Evolutionary conservation across 129 eudicot genomes (phyloP).

Genomic region (Scalesia atractyloides): DNA sequence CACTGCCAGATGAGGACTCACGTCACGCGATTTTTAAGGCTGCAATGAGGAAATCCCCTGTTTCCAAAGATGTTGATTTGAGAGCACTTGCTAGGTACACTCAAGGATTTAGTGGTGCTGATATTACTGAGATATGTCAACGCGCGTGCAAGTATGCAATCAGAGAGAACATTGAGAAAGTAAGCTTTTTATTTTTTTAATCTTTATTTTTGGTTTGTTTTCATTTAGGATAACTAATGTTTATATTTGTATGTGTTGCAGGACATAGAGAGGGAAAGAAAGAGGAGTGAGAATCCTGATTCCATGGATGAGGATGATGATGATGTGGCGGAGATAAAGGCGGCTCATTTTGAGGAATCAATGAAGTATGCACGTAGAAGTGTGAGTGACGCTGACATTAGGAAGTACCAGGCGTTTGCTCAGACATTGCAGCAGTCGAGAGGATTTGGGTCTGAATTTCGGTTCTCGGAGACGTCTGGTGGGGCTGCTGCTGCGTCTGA

Average conservation of each 20-base stretch:
- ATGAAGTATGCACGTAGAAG: constrained; percentile 61
- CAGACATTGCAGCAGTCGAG: constrained; percentile 66
- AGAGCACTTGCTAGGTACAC: constrained; percentile 38
- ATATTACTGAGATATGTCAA: constrained; percentile 29
- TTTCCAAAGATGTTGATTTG: constrained; percentile 34
- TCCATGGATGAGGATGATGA: constrained; percentile 58
- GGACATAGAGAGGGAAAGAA: constrained; percentile 54
- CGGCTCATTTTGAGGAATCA: constrained; percentile 59
- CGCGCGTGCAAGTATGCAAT: constrained; percentile 42
- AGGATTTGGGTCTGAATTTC: constrained; percentile 54
- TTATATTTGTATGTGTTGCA: background rate
- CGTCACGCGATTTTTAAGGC: constrained; percentile 30
- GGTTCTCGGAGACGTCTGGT: constrained; percentile 41
- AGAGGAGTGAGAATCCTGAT: constrained; percentile 47
- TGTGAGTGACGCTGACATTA: constrained; percentile 62
- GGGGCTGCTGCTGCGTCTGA: constrained; percentile 29
- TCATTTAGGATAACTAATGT: background rate
- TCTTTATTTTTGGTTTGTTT: background rate
- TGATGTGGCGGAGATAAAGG: constrained; percentile 52
- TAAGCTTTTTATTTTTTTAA: background rate
- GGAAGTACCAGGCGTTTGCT: constrained; percentile 62
- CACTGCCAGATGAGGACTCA: constrained; percentile 34
- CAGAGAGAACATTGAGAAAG: constrained; percentile 36
- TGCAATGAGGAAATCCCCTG: constrained; percentile 35
- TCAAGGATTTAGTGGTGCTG: constrained; percentile 37